Base-by-base conservation (phyloP, 345 rosid species). In the Sisymbrium altissimum region DNA sequence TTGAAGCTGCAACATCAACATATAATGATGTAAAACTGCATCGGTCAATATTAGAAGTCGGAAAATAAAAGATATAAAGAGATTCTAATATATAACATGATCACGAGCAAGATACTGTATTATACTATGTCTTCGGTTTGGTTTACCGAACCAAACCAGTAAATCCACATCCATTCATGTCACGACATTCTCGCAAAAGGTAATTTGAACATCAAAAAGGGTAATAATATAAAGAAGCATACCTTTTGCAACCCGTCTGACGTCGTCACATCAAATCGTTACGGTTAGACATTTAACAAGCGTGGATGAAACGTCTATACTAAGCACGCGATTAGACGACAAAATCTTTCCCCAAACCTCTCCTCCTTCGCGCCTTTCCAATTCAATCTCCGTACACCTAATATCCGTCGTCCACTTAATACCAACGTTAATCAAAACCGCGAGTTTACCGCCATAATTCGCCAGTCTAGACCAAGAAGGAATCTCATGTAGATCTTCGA, bases 391-490 rank as follows among this genome's bases (percentile, higher is more conserved):
- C 10, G 19, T 40, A 61, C 66, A 39, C 3, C 6, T 10, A 23
- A 61, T 40, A 33, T 61, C 33, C 17, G 66, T 8, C 17, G 11
- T 7, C 8, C 25, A 1, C 5, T 0, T 29, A 4, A 29, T 4
- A 78, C 21, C 40, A 48, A 32, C 70, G 52, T 85, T 86, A 89
- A 88, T 83, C 72, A 84, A 80, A 69, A 90, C 92, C 72, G 79
- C 68, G 82, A 90, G 74, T 35, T 88, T 90, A 40, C 93, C 93
- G 0, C 90, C 92, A 60, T 19, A 60, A 40, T 39, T 61, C 33
- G 18, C 66, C 11, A 40, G 12, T 7, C 39, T 63, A 18, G 84
- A 59, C 79, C 83, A 11, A 4, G 11, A 12, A 38, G 2, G 90
- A 50, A 82, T 82, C 81, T 53, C 79, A 0, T 90, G 88, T 65